Evolutionary conservation across 345 rosid genomes (phyloP).

Genomic region (Pseudoturritis turrita): DNA sequence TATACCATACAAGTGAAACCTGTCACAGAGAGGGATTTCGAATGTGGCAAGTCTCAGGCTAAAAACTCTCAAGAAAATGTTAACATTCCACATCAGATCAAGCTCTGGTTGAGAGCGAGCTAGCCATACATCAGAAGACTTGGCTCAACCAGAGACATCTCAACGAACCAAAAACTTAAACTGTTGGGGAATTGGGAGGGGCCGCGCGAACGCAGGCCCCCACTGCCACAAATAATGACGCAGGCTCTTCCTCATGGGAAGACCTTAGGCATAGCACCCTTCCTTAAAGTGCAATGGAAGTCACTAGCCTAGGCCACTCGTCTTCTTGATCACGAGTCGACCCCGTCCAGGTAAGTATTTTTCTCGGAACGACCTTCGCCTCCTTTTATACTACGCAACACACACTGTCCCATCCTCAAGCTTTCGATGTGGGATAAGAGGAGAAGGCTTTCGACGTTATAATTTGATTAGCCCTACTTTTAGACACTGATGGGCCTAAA

Average conservation of each 20-base stretch:
- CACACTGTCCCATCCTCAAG: not conserved
- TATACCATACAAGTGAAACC: not conserved
- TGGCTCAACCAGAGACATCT: too few species aligned
- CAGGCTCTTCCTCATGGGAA: slow-evolving; percentile 47
- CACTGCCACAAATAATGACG: slow-evolving; percentile 48
- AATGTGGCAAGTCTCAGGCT: not conserved
- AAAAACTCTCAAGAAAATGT: too few species aligned
- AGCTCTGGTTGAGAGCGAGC: too few species aligned
- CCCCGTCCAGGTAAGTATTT: slow-evolving; percentile 36
- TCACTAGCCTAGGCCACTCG: slow-evolving; percentile 34
- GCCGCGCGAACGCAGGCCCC: slow-evolving; percentile 61
- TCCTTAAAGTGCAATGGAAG: slow-evolving; percentile 26
- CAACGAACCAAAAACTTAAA: not conserved
- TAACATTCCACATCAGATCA: too few species aligned
- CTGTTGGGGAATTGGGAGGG: not conserved
- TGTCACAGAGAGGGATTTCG: not conserved
- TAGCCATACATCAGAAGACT: not conserved
- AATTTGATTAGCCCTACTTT: too few species aligned
- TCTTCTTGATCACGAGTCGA: slow-evolving; percentile 26
- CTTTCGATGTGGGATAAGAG: slow-evolving; percentile 20
- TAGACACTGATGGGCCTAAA: not conserved
- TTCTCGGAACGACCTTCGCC: rapidly evolving
- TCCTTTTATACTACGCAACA: not conserved
- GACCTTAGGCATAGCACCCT: slow-evolving; percentile 32
- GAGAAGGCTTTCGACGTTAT: too few species aligned